phyloP scores from a whole-genome alignment of 176 grass and related monocot genomes.

The Pontederia crassipes region DNA sequence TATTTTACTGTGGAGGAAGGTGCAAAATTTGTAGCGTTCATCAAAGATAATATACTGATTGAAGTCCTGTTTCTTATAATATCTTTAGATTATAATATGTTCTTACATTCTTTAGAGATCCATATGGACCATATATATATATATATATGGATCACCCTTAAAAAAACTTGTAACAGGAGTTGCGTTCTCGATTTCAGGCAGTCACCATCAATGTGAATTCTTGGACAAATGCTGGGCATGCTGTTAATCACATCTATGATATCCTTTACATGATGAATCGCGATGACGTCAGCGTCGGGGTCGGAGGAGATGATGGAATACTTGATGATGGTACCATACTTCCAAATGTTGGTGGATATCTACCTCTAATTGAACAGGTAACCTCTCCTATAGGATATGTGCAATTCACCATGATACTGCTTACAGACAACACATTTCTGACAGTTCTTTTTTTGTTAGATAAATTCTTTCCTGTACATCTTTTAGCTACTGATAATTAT shows the following conservation, averaged over 20 bases:
- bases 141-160: too few species aligned
- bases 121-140: too few species aligned
- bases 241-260: constrained; percentile 72
- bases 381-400: neutral
- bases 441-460: neutral
- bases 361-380: constrained; percentile 73
- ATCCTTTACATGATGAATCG: constrained; percentile 79
- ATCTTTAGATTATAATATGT: too few species aligned
- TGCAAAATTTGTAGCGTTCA: too few species aligned
- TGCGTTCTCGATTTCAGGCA: constrained; percentile 24
- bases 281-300: constrained; percentile 72
- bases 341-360: constrained; percentile 58
- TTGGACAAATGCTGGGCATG: constrained; percentile 82
- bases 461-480: neutral
- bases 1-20: too few species aligned
- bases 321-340: constrained; percentile 30
- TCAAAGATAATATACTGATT: too few species aligned
- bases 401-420: neutral
- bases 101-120: too few species aligned
- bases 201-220: constrained; percentile 65
- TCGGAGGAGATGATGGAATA: constrained; percentile 67
- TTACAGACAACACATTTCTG: neutral
- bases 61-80: too few species aligned
- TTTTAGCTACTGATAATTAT: neutral
- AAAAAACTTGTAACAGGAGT: neutral